These are phyloP conservation scores for Wickerhamiella sergipiensis DNA, from an alignment of 805 yeast species.

Conservation along the genomic window DNA sequence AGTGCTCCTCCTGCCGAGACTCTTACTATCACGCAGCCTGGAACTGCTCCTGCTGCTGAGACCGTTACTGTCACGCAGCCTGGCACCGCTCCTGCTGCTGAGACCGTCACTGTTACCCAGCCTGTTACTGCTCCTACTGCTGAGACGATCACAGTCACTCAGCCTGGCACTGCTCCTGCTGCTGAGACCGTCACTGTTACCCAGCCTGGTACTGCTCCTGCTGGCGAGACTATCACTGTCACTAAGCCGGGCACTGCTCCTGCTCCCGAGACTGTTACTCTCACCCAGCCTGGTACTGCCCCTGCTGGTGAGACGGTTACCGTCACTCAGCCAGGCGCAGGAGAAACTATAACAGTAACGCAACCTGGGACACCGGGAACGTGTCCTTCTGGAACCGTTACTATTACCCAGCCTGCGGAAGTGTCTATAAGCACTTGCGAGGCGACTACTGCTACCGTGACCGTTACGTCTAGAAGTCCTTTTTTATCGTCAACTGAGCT, in stretches of 20 bases:
- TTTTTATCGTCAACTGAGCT: slow-evolving; percentile 27
- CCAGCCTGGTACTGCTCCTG: slow-evolving; percentile 9
- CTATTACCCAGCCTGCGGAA: slow-evolving; percentile 4
- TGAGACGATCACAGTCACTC: slow-evolving; percentile 16
- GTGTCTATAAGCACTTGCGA: slow-evolving; percentile 5
- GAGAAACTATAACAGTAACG: slow-evolving; percentile 5
- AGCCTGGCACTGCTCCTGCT: slow-evolving; percentile 13
- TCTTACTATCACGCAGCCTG: slow-evolving; percentile 13
- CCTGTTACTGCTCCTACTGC: slow-evolving; percentile 1
- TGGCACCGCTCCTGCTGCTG: slow-evolving; percentile 2
- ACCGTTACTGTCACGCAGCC: slow-evolving; percentile 13
- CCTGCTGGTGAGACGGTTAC: slow-evolving; percentile 6
- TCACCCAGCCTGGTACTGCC: slow-evolving; percentile 8
- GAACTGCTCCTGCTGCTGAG: slow-evolving; percentile 1
- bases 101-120: slow-evolving; percentile 7
- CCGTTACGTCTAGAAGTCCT: slow-evolving; percentile 19
- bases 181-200: slow-evolving; percentile 11
- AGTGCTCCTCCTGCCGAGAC: slow-evolving; percentile 8
- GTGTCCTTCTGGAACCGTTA: slow-evolving; percentile 1
- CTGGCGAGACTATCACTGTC: slow-evolving; percentile 11
- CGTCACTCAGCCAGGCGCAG: slow-evolving; percentile 3
- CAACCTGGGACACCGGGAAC: background rate
- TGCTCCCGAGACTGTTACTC: slow-evolving; percentile 8
- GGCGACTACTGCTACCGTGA: slow-evolving; percentile 6
- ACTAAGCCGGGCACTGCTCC: slow-evolving; percentile 9